Percentiles rank a stretch among this genome's conserved stretches.
Conservation (phyloP, 1,284 basidiomycete genomes). For the Phylloboletellus chloephorus region DNA sequence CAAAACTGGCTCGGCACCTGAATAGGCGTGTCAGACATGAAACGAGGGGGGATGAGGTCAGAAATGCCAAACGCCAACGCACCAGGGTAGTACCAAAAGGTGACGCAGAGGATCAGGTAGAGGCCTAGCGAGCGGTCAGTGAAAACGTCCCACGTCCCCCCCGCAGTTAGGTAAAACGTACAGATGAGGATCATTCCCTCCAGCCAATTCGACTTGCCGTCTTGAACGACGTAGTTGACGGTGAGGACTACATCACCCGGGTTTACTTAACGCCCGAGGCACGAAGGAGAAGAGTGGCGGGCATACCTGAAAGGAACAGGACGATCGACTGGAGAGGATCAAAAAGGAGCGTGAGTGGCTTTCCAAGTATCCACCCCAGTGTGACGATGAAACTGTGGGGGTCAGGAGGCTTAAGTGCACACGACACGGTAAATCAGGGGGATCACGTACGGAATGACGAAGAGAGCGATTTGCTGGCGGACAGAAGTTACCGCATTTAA, state of each 20-base stretch:
- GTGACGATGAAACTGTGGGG: slow-evolving; percentile 51
- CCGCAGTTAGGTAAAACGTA: slow-evolving; percentile 24
- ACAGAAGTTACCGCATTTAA: slow-evolving; percentile 7
- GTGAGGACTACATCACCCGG: slow-evolving; percentile 47
- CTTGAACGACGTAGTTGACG: slow-evolving; percentile 75
- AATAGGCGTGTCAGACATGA: background rate
- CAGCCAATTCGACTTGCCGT: slow-evolving; percentile 82
- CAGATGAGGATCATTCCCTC: slow-evolving; percentile 72
- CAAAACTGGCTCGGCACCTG: slow-evolving; percentile 1
- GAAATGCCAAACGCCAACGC: slow-evolving; percentile 29
- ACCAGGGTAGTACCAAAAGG: slow-evolving; percentile 44
- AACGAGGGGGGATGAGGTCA: too few relatives aligned
- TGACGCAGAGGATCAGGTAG: slow-evolving; percentile 34
- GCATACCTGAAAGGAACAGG: slow-evolving; percentile 43
- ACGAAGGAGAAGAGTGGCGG: background rate
- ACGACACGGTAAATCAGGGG: slow-evolving; percentile 42
- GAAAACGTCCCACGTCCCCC: background rate
- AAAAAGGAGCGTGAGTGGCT: slow-evolving; percentile 72
- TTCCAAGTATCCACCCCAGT: slow-evolving; percentile 63
- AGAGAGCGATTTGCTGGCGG: slow-evolving; percentile 80
- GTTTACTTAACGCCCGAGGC: background rate
- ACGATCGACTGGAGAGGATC: slow-evolving; percentile 76
- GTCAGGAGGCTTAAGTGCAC: slow-evolving; percentile 50
- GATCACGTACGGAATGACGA: slow-evolving; percentile 71
- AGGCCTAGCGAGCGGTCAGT: slow-evolving; percentile 33